Base-by-base conservation (phyloP, 192 early-diverging fungal genomes). In the Coemansia sp. region DNA sequence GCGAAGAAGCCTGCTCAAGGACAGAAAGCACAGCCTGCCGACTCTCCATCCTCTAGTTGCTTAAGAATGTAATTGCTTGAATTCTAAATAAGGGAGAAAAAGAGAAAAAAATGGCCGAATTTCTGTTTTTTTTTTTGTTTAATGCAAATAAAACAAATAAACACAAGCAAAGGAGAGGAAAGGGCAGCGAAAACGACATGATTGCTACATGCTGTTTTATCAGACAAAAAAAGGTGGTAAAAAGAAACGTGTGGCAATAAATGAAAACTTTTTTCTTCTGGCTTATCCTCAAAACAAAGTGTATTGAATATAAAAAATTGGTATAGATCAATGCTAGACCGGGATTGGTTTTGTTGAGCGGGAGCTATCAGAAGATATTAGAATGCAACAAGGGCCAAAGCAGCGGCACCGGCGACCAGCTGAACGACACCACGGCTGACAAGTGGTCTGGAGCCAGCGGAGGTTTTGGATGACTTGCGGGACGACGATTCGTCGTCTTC, bases 1-100 rank as follows among this genome's bases (percentile, higher is more conserved):
- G 90, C 8, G 92, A 94, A 17, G 91, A 79, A 14, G 89, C 90
- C 57, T 90, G 81, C 34, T 83, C 73, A 20, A 93, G 81, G 15
- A 87, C 81, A 20, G 60, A 48, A 37, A 89, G 32, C 14, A 76
- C 66, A n/a, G 68, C 38, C 58, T 73, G 79, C 32, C 71, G 62
- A 35, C 18, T 59, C 15, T 65, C 54, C 67, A 68, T 68, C 48
- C n/a, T 11, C 17, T 18, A 3, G 28, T 51, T 39, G 9, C 17
- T 15, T 56, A 8, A 56, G 54, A 34, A 8, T 9, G 28, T 22
- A 9, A 22, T 22, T 34, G 6, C 8, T 4, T 54, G 28, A 56
- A 56, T 56, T 56, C 6, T 28, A 28, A 56, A 56, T 28, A 8
- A 22, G 5, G 33, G 28, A 56, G 22, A 28, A 28, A 28, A 28